Evolutionary conservation across 495 filamentous ascomycete species (phyloP), one percentile per base, ranked within the genome.

Genomic region (Lichenothelia convexa): DNA sequence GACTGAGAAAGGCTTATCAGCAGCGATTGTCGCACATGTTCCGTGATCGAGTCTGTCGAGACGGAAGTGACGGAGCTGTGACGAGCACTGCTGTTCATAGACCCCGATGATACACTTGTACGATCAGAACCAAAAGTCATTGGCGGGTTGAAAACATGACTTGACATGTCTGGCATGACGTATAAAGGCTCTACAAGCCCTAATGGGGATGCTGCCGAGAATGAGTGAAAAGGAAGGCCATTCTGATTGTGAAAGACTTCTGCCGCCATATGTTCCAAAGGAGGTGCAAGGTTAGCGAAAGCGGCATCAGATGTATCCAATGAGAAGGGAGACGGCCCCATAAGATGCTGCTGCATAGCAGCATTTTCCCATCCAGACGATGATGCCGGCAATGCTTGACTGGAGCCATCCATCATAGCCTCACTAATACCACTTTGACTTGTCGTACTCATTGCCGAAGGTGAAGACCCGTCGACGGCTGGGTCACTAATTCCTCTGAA

Each of bases 371-470:
- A n/a, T n/a, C n/a, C n/a, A n/a, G n/a, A n/a, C n/a, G n/a, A n/a
- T n/a, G n/a, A n/a, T n/a, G n/a, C n/a, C n/a, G n/a, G n/a, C n/a
- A 67, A 50, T 21, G 64, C 63, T 36, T 65, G 73, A 45, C 78
- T 79, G 8, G 79, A 75, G 4, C 78, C 81, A 52, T 93, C 84
- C 27, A 92, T 61, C 78, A 93, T 86, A 39, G 84, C 70, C 49
- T 95, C 87, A 54, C 83, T 93, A 47, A 91, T 79, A 11, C 78
- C 82, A 56, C 79, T 87, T 45, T 87, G 85, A 48, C 86, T 93
- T 19, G 77, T 80, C 13, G 80, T 89, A 56, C 86, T 93, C 48
- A 93, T 84, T 17, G 80, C 87, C 6, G 86, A 94, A 5, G 89
- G 89, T 4, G 91, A 95, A 8, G 89, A 94, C 27, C 80, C 83